Conservation (phyloP, 257 asterid species). For the Solanum piurae region DNA sequence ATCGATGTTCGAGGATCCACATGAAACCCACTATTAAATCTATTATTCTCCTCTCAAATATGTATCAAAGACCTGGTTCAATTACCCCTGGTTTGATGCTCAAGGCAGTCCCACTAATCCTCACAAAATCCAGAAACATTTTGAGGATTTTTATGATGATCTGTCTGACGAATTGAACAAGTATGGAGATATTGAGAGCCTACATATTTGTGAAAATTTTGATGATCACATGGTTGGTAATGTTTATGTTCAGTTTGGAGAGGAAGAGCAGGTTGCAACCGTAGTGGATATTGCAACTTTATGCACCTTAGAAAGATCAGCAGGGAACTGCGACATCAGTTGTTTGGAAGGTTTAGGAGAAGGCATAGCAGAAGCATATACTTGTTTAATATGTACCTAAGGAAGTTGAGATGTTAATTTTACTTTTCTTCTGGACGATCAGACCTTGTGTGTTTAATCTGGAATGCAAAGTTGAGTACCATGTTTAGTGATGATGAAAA, state of each 20-base stretch:
- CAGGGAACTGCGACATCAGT: too few species aligned
- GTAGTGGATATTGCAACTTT: slow-evolving; percentile 7
- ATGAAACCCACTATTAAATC: slow-evolving; percentile 91
- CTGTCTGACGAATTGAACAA: slow-evolving; percentile 81
- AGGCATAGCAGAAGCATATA: too few species aligned
- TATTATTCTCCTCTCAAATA: slow-evolving; percentile 67
- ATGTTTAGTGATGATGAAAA: too few species aligned
- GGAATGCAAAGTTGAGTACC: too few species aligned
- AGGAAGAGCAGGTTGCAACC: slow-evolving; percentile 89
- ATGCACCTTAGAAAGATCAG: too few species aligned
- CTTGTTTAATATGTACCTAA: too few species aligned
- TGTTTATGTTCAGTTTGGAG: slow-evolving; percentile 91
- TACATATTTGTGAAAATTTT: slow-evolving; percentile 81
- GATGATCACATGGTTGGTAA: slow-evolving; percentile 99
- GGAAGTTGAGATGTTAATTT: too few species aligned
- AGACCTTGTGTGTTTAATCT: too few species aligned
- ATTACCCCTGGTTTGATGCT: slow-evolving; percentile 86
- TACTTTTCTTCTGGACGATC: too few species aligned
- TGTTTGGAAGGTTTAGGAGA: too few species aligned
- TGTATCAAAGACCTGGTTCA: slow-evolving; percentile 96
- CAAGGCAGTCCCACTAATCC: slow-evolving; percentile 81
- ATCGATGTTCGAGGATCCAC: slow-evolving; percentile 91
- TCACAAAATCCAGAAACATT: slow-evolving; percentile 64
- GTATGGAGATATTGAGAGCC: slow-evolving; percentile 80
- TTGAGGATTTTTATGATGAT: slow-evolving; percentile 93